Evolutionary conservation across 305 asterid species (phyloP), one percentile per base, ranked within the genome.

Genomic region (Fraxinus dipetala): DNA sequence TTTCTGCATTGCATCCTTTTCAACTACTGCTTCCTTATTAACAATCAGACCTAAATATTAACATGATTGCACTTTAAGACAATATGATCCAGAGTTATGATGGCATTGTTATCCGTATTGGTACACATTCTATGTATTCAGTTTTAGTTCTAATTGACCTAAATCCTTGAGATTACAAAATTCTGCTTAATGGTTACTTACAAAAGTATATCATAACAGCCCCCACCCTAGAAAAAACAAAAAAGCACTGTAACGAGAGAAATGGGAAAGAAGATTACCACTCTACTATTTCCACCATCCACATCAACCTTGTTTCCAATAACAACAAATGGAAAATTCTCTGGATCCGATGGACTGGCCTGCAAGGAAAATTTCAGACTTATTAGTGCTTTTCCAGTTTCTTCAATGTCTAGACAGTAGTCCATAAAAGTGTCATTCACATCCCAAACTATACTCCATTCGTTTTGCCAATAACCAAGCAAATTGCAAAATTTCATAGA

Each of bases 311-410:
- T 95, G 93, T 95, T 95, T 75, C 99, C 99, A 56, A 95, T 88
- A 90, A 95, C 99, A 84, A 95, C 94, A 91, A 95, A 95, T 59
- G 99, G 98, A 84, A 95, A 95, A 83, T 95, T 94, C 84, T 95
- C 99, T 35, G 98, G 99, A 87, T 95, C 99, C 4, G 98, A 86
- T 69, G 99, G 99, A 85, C 97, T 93, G 61, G 99, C 99, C 99
- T 95, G 98, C 91, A 91, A 73, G 28, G 35, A 31, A 79, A 84
- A 56, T 59, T 76, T 32, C 65, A 26, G 31, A 30, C 67, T 43
- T 16, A 14, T 82, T 51, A 84, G 84, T 28, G 79, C 10, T 73
- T 54, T 65, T 59, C 30, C 35, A 20, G 63, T 51, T 45, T 78
- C 78, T 22, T 78, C 76, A 79, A 54, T n/a, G 2, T 35, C 40